Evolutionary conservation across 306 rosid species (phyloP).

Genomic region (Vachellia pachyceras): DNA sequence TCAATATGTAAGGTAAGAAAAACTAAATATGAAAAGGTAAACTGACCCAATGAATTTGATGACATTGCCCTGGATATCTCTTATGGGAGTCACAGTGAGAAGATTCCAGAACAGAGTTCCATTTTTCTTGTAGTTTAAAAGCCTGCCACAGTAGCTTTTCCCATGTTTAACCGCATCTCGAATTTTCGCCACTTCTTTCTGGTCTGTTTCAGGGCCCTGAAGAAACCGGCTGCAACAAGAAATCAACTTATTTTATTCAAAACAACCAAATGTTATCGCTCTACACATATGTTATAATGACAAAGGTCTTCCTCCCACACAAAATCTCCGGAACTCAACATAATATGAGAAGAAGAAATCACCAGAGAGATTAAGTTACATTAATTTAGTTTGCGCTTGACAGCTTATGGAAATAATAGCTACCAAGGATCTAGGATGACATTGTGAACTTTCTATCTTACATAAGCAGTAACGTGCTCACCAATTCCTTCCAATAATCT

Average conservation of each 20-base stretch:
- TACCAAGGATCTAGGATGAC: conserved; percentile 20
- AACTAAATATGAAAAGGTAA: conserved; percentile 17
- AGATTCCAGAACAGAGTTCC: conserved; percentile 97
- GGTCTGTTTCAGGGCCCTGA: conserved; percentile 90
- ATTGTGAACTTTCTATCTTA: conserved; percentile 22
- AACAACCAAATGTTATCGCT: conserved; percentile 15
- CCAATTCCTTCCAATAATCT: conserved; percentile 93
- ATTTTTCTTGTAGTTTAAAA: conserved; percentile 91
- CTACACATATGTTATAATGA: background rate
- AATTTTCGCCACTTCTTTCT: conserved; percentile 75
- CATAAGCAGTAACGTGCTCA: conserved; percentile 42
- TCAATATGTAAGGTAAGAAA: conserved; percentile 9
- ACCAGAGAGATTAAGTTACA: background rate
- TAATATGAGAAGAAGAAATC: conserved; percentile 4
- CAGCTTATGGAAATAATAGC: conserved; percentile 9
- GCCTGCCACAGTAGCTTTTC: conserved; percentile 78
- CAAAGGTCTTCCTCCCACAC: background rate
- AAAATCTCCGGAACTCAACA: conserved; percentile 9
- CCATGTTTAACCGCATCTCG: conserved; percentile 77
- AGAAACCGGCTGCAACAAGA: conserved; percentile 89
- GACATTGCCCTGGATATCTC: conserved; percentile 68
- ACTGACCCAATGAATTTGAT: conserved; percentile 90
- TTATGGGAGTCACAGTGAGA: conserved; percentile 89
- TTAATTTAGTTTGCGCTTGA: background rate
- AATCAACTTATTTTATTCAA: conserved; percentile 18